Evolutionary conservation across 1,284 basidiomycete species (phyloP).

Genomic region (Xerocomus amazonicus): DNA sequence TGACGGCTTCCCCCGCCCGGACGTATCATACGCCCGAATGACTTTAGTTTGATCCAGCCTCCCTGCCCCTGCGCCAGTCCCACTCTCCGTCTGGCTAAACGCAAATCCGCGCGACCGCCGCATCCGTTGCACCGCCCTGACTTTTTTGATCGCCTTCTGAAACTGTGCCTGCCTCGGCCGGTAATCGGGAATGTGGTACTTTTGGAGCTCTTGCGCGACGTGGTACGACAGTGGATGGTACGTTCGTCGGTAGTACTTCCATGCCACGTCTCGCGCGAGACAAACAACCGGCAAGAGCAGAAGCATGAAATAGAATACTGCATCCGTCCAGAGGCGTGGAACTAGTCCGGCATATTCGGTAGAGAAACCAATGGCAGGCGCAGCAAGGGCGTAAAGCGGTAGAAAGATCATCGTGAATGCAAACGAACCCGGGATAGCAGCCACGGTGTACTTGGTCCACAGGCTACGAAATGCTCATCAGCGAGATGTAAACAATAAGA

Average conservation of each 20-base stretch:
- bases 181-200: slow-evolving; percentile 98
- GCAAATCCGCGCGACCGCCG: slow-evolving; percentile 92
- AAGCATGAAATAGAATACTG: slow-evolving; percentile 88
- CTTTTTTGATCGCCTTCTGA: slow-evolving; percentile 98
- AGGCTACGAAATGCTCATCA: slow-evolving; percentile 48
- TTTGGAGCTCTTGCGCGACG: slow-evolving; percentile 95
- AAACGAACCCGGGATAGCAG: slow-evolving; percentile 95
- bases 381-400: slow-evolving; percentile 86
- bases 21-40: slow-evolving; percentile 90
- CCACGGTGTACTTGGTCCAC: slow-evolving; percentile 99
- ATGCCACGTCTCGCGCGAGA: slow-evolving; percentile 86
- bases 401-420: slow-evolving; percentile 92
- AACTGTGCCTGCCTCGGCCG: slow-evolving; percentile 97
- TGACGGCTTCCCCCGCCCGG: slow-evolving; percentile 62
- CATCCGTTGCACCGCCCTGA: slow-evolving; percentile 93
- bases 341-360: slow-evolving; percentile 89
- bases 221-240: slow-evolving; percentile 92
- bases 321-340: slow-evolving; percentile 81
- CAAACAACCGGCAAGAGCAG: slow-evolving; percentile 87
- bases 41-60: slow-evolving; percentile 74
- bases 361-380: slow-evolving; percentile 87
- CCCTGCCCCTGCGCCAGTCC: slow-evolving; percentile 31
- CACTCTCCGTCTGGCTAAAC: slow-evolving; percentile 91
- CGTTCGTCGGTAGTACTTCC: slow-evolving; percentile 96
- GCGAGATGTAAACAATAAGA: neutral